Percentiles rank a stretch among this genome's conserved stretches.
Conservation (phyloP, 2,329 filamentous ascomycete genomes). For the Sphaerostilbella broomeana region DNA sequence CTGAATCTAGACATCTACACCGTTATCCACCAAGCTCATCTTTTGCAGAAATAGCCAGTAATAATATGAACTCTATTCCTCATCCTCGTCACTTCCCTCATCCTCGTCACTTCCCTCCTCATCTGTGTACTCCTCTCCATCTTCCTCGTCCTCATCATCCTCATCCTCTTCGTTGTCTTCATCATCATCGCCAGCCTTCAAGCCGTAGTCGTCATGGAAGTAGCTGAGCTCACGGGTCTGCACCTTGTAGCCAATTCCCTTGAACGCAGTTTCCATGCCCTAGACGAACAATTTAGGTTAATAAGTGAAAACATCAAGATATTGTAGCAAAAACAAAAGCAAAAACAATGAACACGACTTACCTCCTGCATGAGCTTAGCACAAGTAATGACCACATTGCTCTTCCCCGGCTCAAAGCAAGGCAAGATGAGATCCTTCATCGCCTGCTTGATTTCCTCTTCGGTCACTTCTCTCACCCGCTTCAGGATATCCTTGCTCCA, state of each 20-base stretch:
- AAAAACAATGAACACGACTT: slow-evolving; percentile 34
- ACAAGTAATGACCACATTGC: slow-evolving; percentile 85
- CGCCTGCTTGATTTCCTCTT: slow-evolving; percentile 68
- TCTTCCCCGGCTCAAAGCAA: slow-evolving; percentile 70
- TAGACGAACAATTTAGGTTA: slow-evolving; percentile 29
- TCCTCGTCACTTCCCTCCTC: slow-evolving; percentile 9
- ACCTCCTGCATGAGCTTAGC: slow-evolving; percentile 80
- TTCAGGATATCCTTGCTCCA: slow-evolving; percentile 73
- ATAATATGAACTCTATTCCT: too few species aligned
- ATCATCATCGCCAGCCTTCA: slow-evolving; percentile 59
- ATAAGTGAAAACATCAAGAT: neutral
- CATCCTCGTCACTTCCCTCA: neutral
- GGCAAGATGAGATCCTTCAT: slow-evolving; percentile 71
- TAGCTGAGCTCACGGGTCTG: slow-evolving; percentile 66
- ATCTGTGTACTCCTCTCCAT: slow-evolving; percentile 21
- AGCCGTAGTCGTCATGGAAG: slow-evolving; percentile 86
- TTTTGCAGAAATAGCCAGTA: neutral
- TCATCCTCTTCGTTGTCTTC: slow-evolving; percentile 46
- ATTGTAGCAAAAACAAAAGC: slow-evolving; percentile 1
- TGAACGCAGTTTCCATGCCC: slow-evolving; percentile 70
- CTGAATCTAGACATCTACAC: too few species aligned
- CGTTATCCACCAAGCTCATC: too few species aligned
- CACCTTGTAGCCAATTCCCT: slow-evolving; percentile 69
- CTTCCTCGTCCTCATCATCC: slow-evolving; percentile 31
- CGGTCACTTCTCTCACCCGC: slow-evolving; percentile 67